phyloP scores from a whole-genome alignment of 805 yeast genomes.

The Saccharomyces eubayanus region DNA sequence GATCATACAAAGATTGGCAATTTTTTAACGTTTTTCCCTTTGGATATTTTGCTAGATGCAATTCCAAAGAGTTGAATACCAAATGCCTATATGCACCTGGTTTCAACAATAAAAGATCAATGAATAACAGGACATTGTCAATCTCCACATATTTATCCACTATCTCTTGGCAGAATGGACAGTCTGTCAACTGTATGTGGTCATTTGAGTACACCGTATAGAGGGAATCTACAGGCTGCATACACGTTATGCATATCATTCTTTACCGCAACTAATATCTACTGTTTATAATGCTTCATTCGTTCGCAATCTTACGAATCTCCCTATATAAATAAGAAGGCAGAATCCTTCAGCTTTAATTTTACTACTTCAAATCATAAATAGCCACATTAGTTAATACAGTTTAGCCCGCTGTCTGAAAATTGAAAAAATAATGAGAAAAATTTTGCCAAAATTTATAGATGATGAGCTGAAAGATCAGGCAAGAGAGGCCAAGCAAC shows the following conservation, averaged over 20 bases:
- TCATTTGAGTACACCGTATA: slow-evolving; percentile 67
- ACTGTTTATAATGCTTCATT: background rate
- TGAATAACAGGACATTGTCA: slow-evolving; percentile 74
- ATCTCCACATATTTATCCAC: slow-evolving; percentile 90
- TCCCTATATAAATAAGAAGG: background rate
- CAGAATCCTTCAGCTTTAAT: background rate
- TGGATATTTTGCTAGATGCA: slow-evolving; percentile 11
- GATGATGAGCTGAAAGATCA: background rate
- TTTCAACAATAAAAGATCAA: slow-evolving; percentile 74
- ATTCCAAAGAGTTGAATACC: slow-evolving; percentile 56
- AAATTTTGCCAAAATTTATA: background rate
- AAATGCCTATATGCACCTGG: slow-evolving; percentile 85
- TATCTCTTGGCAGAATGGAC: slow-evolving; percentile 59
- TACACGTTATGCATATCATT: slow-evolving; percentile 90
- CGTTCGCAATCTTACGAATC: background rate
- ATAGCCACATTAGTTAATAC: background rate
- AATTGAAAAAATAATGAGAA: background rate
- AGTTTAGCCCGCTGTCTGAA: background rate
- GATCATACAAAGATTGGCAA: background rate
- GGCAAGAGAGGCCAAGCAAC: background rate
- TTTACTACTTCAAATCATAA: background rate
- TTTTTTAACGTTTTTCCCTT: slow-evolving; percentile 6
- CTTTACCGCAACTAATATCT: background rate
- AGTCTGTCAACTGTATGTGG: slow-evolving; percentile 72
- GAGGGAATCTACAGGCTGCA: slow-evolving; percentile 52